Evolutionary conservation across 768 basidiomycete species (phyloP).

Genomic region (Boletales sp.): DNA sequence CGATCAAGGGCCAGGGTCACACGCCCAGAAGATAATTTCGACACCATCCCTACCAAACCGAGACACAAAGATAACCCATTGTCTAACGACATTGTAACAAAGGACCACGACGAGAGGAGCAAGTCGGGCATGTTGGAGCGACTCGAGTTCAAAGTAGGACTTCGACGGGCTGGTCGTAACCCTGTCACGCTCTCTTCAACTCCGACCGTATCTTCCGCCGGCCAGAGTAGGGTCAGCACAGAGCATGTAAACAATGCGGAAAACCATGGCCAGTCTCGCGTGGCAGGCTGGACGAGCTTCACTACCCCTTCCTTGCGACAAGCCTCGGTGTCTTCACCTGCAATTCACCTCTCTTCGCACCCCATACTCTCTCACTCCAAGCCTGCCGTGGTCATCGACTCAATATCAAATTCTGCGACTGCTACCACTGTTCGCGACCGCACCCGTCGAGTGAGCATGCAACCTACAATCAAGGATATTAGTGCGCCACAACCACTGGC

Average conservation of each 20-base stretch:
- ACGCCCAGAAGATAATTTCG: slow-evolving; percentile 38
- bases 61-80: slow-evolving; percentile 39
- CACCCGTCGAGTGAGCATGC: slow-evolving; percentile 38
- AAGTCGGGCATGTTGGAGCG: slow-evolving; percentile 44
- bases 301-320: slow-evolving; percentile 62
- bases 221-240: slow-evolving; percentile 18
- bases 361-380: slow-evolving; percentile 50
- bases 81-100: slow-evolving; percentile 29
- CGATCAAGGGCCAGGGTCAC: slow-evolving; percentile 47
- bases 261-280: slow-evolving; percentile 38
- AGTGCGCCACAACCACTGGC: slow-evolving; percentile 37
- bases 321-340: slow-evolving; percentile 74
- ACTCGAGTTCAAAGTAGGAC: slow-evolving; percentile 49
- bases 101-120: slow-evolving; percentile 36
- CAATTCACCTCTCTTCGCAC: slow-evolving; percentile 61
- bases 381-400: slow-evolving; percentile 43
- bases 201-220: slow-evolving; percentile 34
- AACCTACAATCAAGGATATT: slow-evolving; percentile 36
- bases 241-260: slow-evolving; percentile 37
- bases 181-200: slow-evolving; percentile 38
- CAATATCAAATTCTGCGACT: slow-evolving; percentile 44
- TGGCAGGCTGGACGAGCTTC: slow-evolving; percentile 56
- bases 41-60: slow-evolving; percentile 41
- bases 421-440: slow-evolving; percentile 48
- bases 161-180: slow-evolving; percentile 43